A percentile compares a stretch with the other conserved stretches of the same genome.
These are phyloP conservation scores for Rhizophagus sp. DNA, from an alignment of 192 early-diverging fungal genomes.

Conservation along the genomic window DNA sequence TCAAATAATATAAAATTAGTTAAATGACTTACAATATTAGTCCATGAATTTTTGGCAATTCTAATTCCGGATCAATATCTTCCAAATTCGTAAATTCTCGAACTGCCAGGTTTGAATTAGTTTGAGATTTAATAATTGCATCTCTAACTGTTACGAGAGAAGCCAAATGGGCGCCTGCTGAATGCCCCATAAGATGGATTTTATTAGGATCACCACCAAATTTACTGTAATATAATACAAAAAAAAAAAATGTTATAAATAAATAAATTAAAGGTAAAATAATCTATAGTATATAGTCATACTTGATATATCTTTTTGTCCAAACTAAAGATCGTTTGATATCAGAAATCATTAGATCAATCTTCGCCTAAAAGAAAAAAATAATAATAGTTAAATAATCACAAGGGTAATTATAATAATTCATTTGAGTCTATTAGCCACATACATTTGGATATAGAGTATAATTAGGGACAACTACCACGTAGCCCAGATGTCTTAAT, in stretches of 20 bases:
- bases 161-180: conserved; percentile 46
- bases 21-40: conserved; percentile 24
- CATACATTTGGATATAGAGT: conserved; percentile 51
- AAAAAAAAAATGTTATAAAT: background rate
- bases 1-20: background rate
- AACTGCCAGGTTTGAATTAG: background rate
- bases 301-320: conserved; percentile 33
- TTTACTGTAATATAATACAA: conserved; percentile 7
- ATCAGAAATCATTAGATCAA: conserved; percentile 44
- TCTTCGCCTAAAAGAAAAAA: conserved; percentile 26
- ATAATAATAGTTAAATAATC: background rate
- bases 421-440: conserved; percentile 6
- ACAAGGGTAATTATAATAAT: background rate
- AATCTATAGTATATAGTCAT: conserved; percentile 11
- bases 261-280: background rate
- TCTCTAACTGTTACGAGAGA: conserved; percentile 39
- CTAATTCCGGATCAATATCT: conserved; percentile 17
- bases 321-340: conserved; percentile 50
- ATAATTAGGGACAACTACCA: conserved; percentile 57
- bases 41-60: conserved; percentile 16
- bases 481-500: conserved; percentile 53
- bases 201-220: conserved; percentile 34
- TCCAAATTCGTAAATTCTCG: background rate
- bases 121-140: conserved; percentile 28
- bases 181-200: conserved; percentile 50